Evolutionary conservation across 2,329 filamentous ascomycete species (phyloP).

Genomic region (Fusarium coicis): DNA sequence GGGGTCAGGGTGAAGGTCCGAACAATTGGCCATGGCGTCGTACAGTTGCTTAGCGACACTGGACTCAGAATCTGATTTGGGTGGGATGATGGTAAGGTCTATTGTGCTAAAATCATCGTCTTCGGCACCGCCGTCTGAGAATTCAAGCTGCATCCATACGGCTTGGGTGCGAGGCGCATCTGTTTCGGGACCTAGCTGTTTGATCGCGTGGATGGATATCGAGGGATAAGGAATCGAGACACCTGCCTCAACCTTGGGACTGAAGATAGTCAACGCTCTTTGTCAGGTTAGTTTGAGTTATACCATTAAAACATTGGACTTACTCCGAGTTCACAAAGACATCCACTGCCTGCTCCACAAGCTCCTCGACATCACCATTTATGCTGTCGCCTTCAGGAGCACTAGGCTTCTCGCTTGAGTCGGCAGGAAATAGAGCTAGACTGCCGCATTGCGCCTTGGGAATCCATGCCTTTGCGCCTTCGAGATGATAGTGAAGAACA

Average conservation of each 20-base stretch:
- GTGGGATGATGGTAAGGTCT: constrained; percentile 74
- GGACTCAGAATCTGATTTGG: constrained; percentile 36
- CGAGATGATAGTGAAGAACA: constrained; percentile 73
- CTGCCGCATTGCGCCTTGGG: constrained; percentile 63
- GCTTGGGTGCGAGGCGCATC: constrained; percentile 55
- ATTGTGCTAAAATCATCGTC: constrained; percentile 74
- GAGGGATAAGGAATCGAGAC: constrained; percentile 78
- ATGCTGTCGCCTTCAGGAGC: constrained; percentile 34
- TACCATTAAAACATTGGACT: constrained; percentile 19
- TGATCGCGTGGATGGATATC: constrained; percentile 80
- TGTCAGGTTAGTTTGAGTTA: not conserved
- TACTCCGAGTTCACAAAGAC: constrained; percentile 70
- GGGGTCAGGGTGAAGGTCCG: constrained; percentile 80
- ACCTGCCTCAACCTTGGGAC: constrained; percentile 65
- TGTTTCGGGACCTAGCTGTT: constrained; percentile 61
- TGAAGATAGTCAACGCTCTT: constrained; percentile 70
- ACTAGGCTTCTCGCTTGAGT: constrained; percentile 47
- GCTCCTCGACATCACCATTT: constrained; percentile 50
- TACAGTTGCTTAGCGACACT: constrained; percentile 61
- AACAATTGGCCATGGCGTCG: constrained; percentile 77
- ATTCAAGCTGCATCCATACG: constrained; percentile 76
- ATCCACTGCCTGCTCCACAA: constrained; percentile 62
- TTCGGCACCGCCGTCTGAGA: constrained; percentile 66
- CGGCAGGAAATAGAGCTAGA: constrained; percentile 64
- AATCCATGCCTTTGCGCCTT: constrained; percentile 67